These are phyloP conservation scores for Exophiala aquamarina DNA, from an alignment of 2,329 filamentous ascomycete genomes.

Conservation along the genomic window DNA sequence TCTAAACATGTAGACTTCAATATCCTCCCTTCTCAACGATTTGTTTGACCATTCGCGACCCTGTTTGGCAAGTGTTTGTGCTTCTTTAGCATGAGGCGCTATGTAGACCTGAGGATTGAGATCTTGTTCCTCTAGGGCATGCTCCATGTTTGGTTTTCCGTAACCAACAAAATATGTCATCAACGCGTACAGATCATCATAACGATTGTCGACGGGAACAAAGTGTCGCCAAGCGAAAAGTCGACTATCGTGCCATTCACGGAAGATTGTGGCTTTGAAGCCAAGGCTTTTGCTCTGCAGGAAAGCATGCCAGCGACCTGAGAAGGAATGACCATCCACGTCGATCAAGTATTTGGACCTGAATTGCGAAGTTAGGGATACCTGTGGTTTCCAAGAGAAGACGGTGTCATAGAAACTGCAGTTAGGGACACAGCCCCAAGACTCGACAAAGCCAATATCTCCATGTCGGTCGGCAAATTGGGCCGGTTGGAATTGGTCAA, in stretches of 20 bases:
- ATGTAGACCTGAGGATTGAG: conserved; percentile 31
- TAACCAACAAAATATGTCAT: conserved; percentile 53
- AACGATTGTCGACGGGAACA: conserved; percentile 54
- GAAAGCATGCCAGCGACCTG: conserved; percentile 44
- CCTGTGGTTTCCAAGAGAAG: conserved; percentile 30
- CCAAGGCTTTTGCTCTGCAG: conserved; percentile 48
- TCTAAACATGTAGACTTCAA: conserved; percentile 57
- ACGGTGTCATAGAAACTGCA: conserved; percentile 38
- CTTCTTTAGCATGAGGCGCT: conserved; percentile 34
- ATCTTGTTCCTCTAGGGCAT: conserved; percentile 15
- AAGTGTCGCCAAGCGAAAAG: conserved; percentile 55
- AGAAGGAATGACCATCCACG: conserved; percentile 42
- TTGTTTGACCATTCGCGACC: conserved; percentile 39
- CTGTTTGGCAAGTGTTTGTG: conserved; percentile 35
- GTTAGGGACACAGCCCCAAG: conserved; percentile 38
- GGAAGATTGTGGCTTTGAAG: conserved; percentile 55
- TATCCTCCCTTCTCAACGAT: conserved; percentile 50
- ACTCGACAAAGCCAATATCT: conserved; percentile 39
- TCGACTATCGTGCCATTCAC: conserved; percentile 55
- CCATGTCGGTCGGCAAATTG: conserved; percentile 36
- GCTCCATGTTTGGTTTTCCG: conserved; percentile 18
- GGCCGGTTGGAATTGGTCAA: conserved; percentile 30
- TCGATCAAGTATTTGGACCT: conserved; percentile 39
- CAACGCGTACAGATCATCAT: conserved; percentile 50
- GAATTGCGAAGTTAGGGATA: conserved; percentile 36